These are phyloP conservation scores for Terana coerulea DNA, from an alignment of 768 basidiomycete species.

Conservation along the genomic window DNA sequence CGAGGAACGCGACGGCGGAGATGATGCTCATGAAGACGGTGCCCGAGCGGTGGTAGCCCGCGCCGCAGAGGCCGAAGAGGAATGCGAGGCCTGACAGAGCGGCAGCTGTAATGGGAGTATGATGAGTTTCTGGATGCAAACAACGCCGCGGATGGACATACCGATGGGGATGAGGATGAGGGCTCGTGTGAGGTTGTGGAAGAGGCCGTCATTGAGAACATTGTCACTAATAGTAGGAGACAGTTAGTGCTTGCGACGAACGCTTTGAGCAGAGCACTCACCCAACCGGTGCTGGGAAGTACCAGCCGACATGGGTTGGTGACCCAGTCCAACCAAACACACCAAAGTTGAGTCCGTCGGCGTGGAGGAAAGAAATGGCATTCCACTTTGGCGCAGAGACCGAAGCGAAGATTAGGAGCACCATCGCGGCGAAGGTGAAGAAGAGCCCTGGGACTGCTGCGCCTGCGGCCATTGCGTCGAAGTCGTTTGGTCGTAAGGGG, in stretches of 20 bases:
- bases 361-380: constrained; percentile 61
- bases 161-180: constrained; percentile 83
- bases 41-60: constrained; percentile 58
- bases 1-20: constrained; percentile 60
- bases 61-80: constrained; percentile 66
- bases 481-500: constrained; percentile 8
- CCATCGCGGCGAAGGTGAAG: constrained; percentile 67
- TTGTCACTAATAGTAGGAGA: constrained; percentile 30
- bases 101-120: constrained; percentile 41
- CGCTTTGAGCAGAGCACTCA: constrained; percentile 31
- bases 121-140: not conserved
- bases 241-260: not conserved
- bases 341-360: constrained; percentile 54
- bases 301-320: constrained; percentile 53
- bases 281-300: constrained; percentile 40
- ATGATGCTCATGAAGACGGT: constrained; percentile 76
- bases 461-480: constrained; percentile 45
- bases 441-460: constrained; percentile 68
- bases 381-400: constrained; percentile 77
- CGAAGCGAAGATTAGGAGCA: constrained; percentile 66
- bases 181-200: constrained; percentile 68
- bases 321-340: constrained; percentile 76
- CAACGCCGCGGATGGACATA: constrained; percentile 22
- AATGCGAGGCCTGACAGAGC: constrained; percentile 62
- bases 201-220: constrained; percentile 44